Conservation (phyloP, 352 stramenopile species). For the Lagenidium sp. region DNA sequence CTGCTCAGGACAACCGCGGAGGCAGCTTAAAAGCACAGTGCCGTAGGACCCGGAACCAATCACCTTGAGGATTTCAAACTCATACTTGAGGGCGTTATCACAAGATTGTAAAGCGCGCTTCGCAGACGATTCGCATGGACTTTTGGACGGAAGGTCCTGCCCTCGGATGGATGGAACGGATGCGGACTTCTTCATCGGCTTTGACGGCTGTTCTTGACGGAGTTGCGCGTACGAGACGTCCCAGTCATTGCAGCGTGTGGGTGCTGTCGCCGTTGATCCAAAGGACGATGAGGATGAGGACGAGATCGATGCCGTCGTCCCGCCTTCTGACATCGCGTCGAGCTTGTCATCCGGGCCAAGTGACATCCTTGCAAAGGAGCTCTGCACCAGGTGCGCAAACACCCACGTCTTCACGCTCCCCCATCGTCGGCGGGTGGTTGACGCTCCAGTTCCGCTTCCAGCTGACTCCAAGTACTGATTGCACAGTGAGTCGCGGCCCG, state of each 20-base stretch:
- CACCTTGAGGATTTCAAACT: slow-evolving; percentile 67
- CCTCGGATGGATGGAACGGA: no score
- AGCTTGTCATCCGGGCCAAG: slow-evolving; percentile 8
- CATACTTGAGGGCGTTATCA: no score
- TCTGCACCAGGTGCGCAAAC: slow-evolving; percentile 55
- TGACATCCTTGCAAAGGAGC: slow-evolving; percentile 57
- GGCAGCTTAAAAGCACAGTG: slow-evolving; percentile 53
- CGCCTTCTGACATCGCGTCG: no score
- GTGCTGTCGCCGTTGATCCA: background rate
- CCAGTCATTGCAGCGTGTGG: slow-evolving; percentile 13
- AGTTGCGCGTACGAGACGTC: slow-evolving; percentile 12
- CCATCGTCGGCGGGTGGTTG: slow-evolving; percentile 23
- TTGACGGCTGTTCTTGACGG: background rate
- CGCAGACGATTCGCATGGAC: background rate
- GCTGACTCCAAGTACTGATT: no score
- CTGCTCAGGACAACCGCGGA: slow-evolving; percentile 24
- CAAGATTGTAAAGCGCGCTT: no score
- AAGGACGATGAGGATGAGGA: slow-evolving; percentile 14
- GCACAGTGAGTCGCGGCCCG: no score
- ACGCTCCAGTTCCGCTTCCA: background rate
- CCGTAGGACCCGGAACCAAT: slow-evolving; percentile 74
- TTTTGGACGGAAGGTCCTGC: background rate
- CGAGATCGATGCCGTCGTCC: slow-evolving; percentile 4
- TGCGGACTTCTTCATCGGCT: no score
- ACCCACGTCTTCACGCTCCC: slow-evolving; percentile 69